Evolutionary conservation across 441 rosid genomes (phyloP), one percentile per base, ranked within the genome.

Genomic region (Gossypium gossypioides): DNA sequence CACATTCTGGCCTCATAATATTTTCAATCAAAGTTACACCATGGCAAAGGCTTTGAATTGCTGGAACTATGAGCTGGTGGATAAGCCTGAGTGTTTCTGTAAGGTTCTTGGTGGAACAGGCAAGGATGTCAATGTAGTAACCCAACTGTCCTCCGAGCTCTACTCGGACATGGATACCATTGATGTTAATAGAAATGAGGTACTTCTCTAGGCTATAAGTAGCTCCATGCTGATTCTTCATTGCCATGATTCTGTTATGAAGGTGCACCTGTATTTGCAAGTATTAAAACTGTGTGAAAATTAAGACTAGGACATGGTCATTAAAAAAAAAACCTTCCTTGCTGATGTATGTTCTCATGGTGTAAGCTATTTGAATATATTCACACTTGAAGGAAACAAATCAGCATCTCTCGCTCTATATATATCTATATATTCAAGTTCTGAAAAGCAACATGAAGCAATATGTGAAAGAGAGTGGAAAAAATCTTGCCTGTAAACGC

Each of bases 131-230:
- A 63, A 92, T 79, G 84, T 89, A 86, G 75, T 95, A 80, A 58
- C 96, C 96, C 59, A 89, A 73, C 72, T 91, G 97, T 79, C 97
- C 97, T 60, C 97, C 97, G 74, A 92, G 95, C 76, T 29, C 65
- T 29, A 27, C 85, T 75, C 97, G 89, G 69, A 92, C 73, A 72
- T 85, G 77, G 54, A 88, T 82, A 8, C 97, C 97, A 40, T 92
- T 91, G 84, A 92, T 86, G 51, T 84, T 86, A 82, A 95, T 85
- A 51, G 81, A 51, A 59, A 92, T 85, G 59, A 92, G 91, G 86
- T 87, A 82, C 78, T 88, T 95, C 86, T 92, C 97, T 9, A 91
- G 89, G 73, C 76, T 84, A 81, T 92, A 95, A 68, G 91, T 86
- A 57, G 96, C 97, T 60, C 97, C 96, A 58, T 91, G 85, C 74